Base-by-base conservation (phyloP, 805 yeast species). In the Metschnikowia peoriensis region DNA sequence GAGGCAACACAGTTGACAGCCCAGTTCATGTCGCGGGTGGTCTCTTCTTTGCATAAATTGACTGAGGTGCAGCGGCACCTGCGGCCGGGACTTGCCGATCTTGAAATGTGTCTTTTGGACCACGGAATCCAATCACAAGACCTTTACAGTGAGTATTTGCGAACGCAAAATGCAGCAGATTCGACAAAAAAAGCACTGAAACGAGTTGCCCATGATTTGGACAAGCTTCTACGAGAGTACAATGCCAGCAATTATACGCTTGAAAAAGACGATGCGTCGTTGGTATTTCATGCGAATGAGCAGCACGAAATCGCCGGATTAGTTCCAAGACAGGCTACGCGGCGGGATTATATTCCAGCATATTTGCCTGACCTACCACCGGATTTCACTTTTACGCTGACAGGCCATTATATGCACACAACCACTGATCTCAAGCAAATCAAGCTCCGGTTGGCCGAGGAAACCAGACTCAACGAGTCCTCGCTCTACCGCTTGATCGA, bases 361-460 rank as follows among this genome's bases (percentile, higher is more conserved):
- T 91, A 91, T 85, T 71, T 93, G 60, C 99, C 99, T 0, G 83
- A 83, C 11, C 76, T 93, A 29, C 99, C 99, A 1, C 97, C 98
- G 0, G 96, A 90, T 62, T 96, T 92, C 68, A 93, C 98, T 0
- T 93, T 87, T 66, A 84, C 82, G 67, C 80, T 84, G 51, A 88
- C 97, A 0, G 87, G 96, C 0, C 77, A 78, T 56, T 91, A 75
- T 65, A 77, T 84, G 51, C 73, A 81, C 27, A 75, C 85, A 17
- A 69, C 84, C 14, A 80, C 84, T 1, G 93, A 89, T 62, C 89
- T 92, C 54, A 82, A 86, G 57, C 73, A 80, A 52, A 77, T 93
- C 50, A 77, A 93, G 56, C 81, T 87, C 50, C 81, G 81, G 60
- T 73, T 92, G 47, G 92, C 89, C 2, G 84, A 83, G 47, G 97